A percentile compares a stretch with the other conserved stretches of the same genome.
Evolutionary conservation across 352 stramenopile species (phyloP).

Genomic region (Pythium oligandrum): DNA sequence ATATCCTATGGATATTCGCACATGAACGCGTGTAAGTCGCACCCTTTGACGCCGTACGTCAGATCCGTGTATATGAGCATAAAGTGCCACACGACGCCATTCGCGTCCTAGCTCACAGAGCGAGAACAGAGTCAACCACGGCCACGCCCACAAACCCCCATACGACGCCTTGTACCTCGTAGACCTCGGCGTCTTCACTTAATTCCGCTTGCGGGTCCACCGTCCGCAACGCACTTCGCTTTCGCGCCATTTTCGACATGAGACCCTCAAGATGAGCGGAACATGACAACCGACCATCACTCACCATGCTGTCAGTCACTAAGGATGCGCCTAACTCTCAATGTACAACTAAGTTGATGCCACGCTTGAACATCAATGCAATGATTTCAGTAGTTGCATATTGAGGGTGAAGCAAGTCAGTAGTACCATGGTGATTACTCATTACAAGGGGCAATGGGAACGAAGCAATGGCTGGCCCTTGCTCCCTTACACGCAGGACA

Average conservation of each 20-base stretch:
- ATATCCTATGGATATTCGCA: neutral
- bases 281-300: neutral
- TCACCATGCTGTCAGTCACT: too few species aligned
- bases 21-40: neutral
- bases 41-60: slow-evolving; percentile 48
- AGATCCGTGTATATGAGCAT: slow-evolving; percentile 71
- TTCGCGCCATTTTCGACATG: slow-evolving; percentile 1
- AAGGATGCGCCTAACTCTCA: too few species aligned
- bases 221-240: slow-evolving; percentile 20
- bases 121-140: neutral
- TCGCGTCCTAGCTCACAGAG: slow-evolving; percentile 28
- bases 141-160: neutral
- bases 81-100: slow-evolving; percentile 53
- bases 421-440: too few species aligned
- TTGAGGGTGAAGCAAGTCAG: too few species aligned
- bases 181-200: slow-evolving; percentile 14
- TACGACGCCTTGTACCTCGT: slow-evolving; percentile 11
- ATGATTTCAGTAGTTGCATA: too few species aligned
- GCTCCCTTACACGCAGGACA: too few species aligned
- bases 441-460: too few species aligned
- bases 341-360: too few species aligned
- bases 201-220: slow-evolving; percentile 17
- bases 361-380: too few species aligned
- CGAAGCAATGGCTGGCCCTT: too few species aligned
- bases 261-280: slow-evolving; percentile 1